Conservation (phyloP, 768 basidiomycete genomes). For the Lepiota brunneoincarnata region DNA sequence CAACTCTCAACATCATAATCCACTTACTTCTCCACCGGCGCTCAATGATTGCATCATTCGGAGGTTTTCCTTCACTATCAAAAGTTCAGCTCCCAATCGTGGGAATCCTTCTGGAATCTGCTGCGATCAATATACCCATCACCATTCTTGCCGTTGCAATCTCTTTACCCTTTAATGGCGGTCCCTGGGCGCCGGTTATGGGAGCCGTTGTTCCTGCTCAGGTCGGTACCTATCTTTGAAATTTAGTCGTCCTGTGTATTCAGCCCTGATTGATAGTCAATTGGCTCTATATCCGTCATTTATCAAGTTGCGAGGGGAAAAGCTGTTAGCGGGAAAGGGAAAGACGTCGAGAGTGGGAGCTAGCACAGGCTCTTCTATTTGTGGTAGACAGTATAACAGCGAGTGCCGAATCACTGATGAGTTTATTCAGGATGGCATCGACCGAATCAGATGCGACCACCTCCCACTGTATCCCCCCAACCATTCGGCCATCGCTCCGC, state of each 20-base stretch:
- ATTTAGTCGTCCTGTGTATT: too few species aligned
- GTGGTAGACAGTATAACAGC: too few species aligned
- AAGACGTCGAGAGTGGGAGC: too few species aligned
- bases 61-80: background rate
- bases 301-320: background rate
- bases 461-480: too few species aligned
- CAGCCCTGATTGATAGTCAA: too few species aligned
- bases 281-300: background rate
- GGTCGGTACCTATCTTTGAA: background rate
- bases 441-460: too few species aligned
- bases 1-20: background rate
- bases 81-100: background rate
- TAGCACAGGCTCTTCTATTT: too few species aligned
- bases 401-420: too few species aligned
- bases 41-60: background rate
- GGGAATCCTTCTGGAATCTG: conserved; percentile 2
- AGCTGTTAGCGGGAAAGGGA: too few species aligned
- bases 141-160: background rate
- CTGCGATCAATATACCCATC: background rate
- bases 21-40: background rate
- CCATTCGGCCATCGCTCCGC: too few species aligned
- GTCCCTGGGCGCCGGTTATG: background rate
- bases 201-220: background rate
- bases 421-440: too few species aligned
- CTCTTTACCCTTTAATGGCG: background rate